These are phyloP conservation scores for Tuber melanosporum DNA, from an alignment of 495 filamentous ascomycete species.

Conservation along the genomic window DNA sequence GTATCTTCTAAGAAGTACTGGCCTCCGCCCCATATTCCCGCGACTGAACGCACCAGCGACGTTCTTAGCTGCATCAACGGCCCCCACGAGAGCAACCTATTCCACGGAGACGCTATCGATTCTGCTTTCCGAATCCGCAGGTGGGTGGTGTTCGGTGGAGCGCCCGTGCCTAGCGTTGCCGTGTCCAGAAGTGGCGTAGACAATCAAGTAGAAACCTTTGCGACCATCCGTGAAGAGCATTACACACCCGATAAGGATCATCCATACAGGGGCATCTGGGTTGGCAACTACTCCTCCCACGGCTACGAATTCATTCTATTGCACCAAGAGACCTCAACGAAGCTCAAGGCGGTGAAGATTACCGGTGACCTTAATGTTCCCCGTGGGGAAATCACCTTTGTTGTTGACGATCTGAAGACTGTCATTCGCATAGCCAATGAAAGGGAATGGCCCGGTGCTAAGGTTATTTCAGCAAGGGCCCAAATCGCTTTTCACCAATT, in stretches of 20 bases:
- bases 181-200: constrained; percentile 46
- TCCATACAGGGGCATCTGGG: constrained; percentile 83
- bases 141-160: constrained; percentile 56
- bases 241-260: constrained; percentile 75
- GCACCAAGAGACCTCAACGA: constrained; percentile 53
- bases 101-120: constrained; percentile 47
- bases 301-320: constrained; percentile 84
- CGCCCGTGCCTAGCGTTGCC: constrained; percentile 6
- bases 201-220: constrained; percentile 67
- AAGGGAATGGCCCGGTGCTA: constrained; percentile 61
- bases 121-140: constrained; percentile 67
- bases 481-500: constrained; percentile 72
- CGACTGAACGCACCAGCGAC: constrained; percentile 51
- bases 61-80: constrained; percentile 38
- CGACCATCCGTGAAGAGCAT: constrained; percentile 61
- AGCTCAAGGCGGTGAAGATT: constrained; percentile 73
- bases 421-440: constrained; percentile 58
- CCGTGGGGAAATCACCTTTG: constrained; percentile 72
- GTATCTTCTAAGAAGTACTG: constrained; percentile 53
- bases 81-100: constrained; percentile 45
- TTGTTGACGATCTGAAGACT: constrained; percentile 66
- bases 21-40: constrained; percentile 68
- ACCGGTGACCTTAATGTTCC: constrained; percentile 88
- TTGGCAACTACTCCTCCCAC: constrained; percentile 81
- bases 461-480: constrained; percentile 66